These are phyloP conservation scores for Sanguinoderma infundibulare DNA, from an alignment of 1,284 basidiomycete genomes.

Conservation along the genomic window DNA sequence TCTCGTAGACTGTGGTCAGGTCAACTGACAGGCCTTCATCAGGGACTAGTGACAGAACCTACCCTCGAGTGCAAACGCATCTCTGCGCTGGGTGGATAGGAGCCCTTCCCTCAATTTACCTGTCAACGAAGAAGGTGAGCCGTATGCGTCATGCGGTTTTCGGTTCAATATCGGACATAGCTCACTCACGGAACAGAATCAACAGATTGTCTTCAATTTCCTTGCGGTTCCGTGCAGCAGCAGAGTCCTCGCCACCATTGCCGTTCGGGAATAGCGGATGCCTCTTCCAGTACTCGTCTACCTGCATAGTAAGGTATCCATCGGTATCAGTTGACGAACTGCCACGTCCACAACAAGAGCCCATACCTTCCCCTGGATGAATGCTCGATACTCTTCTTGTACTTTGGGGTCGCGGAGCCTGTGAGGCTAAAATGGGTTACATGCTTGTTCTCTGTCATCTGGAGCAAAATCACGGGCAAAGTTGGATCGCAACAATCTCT, in stretches of 20 bases:
- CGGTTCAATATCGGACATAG: neutral
- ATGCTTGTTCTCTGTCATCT: neutral
- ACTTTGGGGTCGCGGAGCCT: constrained; percentile 60
- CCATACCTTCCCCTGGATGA: constrained; percentile 64
- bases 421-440: constrained; percentile 31
- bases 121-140: constrained; percentile 30
- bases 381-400: constrained; percentile 68
- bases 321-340: neutral
- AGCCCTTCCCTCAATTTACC: constrained; percentile 76
- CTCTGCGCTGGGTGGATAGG: constrained; percentile 57
- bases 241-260: constrained; percentile 18
- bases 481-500: neutral
- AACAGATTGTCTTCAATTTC: constrained; percentile 67
- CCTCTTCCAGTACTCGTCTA: constrained; percentile 48
- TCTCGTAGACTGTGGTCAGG: constrained; percentile 61
- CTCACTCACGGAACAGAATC: constrained; percentile 68
- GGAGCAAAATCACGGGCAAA: neutral
- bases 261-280: constrained; percentile 38
- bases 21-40: neutral
- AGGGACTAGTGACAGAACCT: constrained; percentile 10
- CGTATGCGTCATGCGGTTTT: neutral
- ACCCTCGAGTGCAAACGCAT: constrained; percentile 70
- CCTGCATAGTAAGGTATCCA: constrained; percentile 36
- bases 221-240: constrained; percentile 43
- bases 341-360: neutral